A percentile compares a stretch with the other conserved stretches of the same genome.
phyloP scores from a whole-genome alignment of 257 asterid genomes.

The Gynochthodes officinalis region DNA sequence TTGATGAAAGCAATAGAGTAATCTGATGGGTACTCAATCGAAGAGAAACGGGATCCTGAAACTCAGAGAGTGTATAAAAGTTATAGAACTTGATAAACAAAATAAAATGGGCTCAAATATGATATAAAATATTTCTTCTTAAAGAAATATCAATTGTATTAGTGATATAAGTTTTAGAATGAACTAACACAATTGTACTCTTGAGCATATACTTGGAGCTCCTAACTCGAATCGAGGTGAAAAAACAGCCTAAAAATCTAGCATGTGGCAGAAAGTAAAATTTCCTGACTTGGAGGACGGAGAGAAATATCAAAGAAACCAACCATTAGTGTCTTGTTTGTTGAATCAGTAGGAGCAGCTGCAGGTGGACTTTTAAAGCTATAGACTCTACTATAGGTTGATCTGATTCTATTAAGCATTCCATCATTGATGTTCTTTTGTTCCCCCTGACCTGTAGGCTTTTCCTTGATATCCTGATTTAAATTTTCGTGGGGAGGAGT shows the following conservation, averaged over 20 bases:
- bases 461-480: conserved; percentile 31
- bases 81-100: conserved; percentile 10
- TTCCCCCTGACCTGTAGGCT: conserved; percentile 32
- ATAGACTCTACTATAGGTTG: conserved; percentile 71
- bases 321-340: conserved; percentile 44
- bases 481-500: conserved; percentile 34
- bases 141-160: background rate
- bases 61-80: conserved; percentile 11
- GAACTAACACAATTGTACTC: background rate
- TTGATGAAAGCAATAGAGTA: conserved; percentile 68
- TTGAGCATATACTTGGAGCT: background rate
- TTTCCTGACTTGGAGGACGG: conserved; percentile 2
- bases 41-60: conserved; percentile 70
- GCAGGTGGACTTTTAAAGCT: conserved; percentile 49
- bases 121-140: background rate
- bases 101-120: conserved; percentile 3
- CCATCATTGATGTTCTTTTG: conserved; percentile 47
- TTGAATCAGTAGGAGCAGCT: conserved; percentile 32
- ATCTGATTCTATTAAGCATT: conserved; percentile 61
- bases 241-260: background rate
- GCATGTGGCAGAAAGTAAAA: background rate
- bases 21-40: conserved; percentile 95
- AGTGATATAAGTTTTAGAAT: background rate
- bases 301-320: conserved; percentile 20
- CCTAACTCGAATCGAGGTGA: too few relatives aligned